A percentile compares a stretch with the other conserved stretches of the same genome.
Conservation (phyloP, 495 filamentous ascomycete genomes). For the Aspergillus egyptiacus region DNA sequence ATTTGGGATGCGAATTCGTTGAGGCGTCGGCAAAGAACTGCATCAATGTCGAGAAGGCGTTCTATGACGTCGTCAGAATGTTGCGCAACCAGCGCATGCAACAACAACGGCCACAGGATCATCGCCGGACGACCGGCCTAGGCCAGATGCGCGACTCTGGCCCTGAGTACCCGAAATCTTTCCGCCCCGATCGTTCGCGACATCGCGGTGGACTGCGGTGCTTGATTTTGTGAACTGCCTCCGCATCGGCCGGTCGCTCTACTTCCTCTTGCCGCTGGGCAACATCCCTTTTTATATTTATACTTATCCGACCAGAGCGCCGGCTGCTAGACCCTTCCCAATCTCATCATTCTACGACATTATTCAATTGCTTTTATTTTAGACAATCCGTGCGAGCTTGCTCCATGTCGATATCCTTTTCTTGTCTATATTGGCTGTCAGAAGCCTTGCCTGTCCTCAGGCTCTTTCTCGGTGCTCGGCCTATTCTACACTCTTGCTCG, state of each 20-base stretch:
- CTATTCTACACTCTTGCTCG: background rate
- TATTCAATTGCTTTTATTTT: constrained; percentile 4
- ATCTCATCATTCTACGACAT: background rate
- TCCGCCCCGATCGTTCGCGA: constrained; percentile 38
- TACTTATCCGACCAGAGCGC: background rate
- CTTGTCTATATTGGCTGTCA: constrained; percentile 22
- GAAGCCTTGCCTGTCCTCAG: constrained; percentile 11
- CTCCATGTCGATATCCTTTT: constrained; percentile 16
- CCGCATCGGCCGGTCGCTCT: constrained; percentile 13
- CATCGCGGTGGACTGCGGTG: constrained; percentile 39
- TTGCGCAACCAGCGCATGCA: constrained; percentile 74
- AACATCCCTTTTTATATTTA: background rate
- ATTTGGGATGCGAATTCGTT: constrained; percentile 94
- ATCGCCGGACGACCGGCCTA: constrained; percentile 38
- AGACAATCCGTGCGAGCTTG: constrained; percentile 16
- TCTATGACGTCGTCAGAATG: constrained; percentile 94
- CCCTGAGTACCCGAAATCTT: constrained; percentile 39
- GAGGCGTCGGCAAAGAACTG: constrained; percentile 99
- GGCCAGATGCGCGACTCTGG: constrained; percentile 36
- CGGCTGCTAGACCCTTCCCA: constrained; percentile 1
- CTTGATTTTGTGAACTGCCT: constrained; percentile 31
- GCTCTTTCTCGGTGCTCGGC: constrained; percentile 9
- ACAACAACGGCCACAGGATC: constrained; percentile 32
- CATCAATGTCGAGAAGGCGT: constrained; percentile 98
- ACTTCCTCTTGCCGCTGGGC: background rate